Evolutionary conservation across 192 early-diverging fungal species (phyloP).

Genomic region (Coemansia sp.): DNA sequence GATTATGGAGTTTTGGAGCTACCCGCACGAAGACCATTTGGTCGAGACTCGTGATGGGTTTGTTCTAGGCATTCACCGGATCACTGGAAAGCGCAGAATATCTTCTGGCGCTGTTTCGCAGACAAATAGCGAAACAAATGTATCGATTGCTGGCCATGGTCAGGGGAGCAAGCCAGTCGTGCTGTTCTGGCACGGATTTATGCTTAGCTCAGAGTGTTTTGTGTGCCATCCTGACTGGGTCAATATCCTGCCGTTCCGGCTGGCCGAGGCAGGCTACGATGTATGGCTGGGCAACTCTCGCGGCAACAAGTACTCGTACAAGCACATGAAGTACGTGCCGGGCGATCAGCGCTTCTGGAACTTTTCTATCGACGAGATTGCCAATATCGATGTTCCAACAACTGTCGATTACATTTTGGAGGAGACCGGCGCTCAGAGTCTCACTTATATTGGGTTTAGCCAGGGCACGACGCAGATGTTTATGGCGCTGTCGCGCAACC

Average conservation of each 20-base stretch:
- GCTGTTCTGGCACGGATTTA: conserved; percentile 91
- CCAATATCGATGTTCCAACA: conserved; percentile 82
- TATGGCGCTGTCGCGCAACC: conserved; percentile 79
- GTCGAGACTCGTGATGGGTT: conserved; percentile 85
- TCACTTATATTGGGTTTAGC: conserved; percentile 96
- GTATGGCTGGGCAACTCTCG: conserved; percentile 96
- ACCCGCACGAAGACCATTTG: conserved; percentile 79
- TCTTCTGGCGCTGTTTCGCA: conserved; percentile 14
- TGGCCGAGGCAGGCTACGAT: conserved; percentile 89
- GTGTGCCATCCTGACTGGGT: conserved; percentile 79
- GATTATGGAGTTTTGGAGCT: conserved; percentile 67
- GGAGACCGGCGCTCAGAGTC: conserved; percentile 71
- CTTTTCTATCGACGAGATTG: conserved; percentile 92
- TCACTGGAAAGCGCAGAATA: conserved; percentile 55
- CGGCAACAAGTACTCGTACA: conserved; percentile 93
- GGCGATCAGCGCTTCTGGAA: conserved; percentile 82
- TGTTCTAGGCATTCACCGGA: conserved; percentile 79
- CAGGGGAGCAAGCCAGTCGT: conserved; percentile 71
- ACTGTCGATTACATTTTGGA: conserved; percentile 85
- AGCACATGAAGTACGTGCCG: conserved; percentile 68
- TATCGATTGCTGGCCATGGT: neutral
- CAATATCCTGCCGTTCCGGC: conserved; percentile 74
- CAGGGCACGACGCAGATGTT: conserved; percentile 93
- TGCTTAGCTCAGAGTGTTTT: conserved; percentile 93
- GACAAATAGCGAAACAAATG: conserved; percentile 2